Evolutionary conservation across 352 stramenopile species (phyloP).

Genomic region (Globisporangium barbulae): DNA sequence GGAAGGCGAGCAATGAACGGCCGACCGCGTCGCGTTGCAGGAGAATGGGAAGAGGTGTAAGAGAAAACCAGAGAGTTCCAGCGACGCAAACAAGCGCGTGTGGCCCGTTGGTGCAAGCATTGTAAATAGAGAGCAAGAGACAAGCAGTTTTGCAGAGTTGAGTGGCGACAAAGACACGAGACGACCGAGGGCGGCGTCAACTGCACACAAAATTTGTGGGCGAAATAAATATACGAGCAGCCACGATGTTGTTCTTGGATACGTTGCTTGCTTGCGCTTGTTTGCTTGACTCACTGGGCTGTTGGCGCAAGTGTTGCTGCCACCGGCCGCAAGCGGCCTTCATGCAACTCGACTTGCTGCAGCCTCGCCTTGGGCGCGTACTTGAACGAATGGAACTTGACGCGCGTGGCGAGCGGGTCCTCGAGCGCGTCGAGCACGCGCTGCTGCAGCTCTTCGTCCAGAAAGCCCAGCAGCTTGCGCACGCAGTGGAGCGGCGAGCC

Average conservation of each 20-base stretch:
- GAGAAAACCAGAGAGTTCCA: background rate
- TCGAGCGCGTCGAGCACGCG: conserved; percentile 47
- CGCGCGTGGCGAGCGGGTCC: conserved; percentile 38
- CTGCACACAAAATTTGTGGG: background rate
- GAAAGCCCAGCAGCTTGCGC: conserved; percentile 73
- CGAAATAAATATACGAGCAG: background rate
- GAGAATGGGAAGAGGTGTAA: background rate
- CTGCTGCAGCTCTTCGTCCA: conserved; percentile 40
- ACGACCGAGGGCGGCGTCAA: background rate
- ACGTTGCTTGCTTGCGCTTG: background rate
- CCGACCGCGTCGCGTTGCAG: too few relatives aligned
- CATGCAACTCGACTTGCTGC: conserved; percentile 5
- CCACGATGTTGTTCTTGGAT: background rate
- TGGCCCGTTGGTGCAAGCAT: background rate
- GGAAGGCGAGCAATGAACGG: too few relatives aligned
- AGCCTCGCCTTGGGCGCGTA: conserved; percentile 43
- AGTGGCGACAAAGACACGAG: conserved; percentile 2
- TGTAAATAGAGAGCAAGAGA: background rate
- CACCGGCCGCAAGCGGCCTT: background rate
- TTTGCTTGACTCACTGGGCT: conserved; percentile 1
- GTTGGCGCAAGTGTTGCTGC: background rate
- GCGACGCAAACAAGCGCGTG: background rate
- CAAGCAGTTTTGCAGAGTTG: background rate
- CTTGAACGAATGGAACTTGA: conserved; percentile 54
- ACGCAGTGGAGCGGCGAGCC: conserved; percentile 52